Base-by-base conservation (phyloP, 2,329 filamentous ascomycete genomes). In the Raffaelea ambrosiae region DNA sequence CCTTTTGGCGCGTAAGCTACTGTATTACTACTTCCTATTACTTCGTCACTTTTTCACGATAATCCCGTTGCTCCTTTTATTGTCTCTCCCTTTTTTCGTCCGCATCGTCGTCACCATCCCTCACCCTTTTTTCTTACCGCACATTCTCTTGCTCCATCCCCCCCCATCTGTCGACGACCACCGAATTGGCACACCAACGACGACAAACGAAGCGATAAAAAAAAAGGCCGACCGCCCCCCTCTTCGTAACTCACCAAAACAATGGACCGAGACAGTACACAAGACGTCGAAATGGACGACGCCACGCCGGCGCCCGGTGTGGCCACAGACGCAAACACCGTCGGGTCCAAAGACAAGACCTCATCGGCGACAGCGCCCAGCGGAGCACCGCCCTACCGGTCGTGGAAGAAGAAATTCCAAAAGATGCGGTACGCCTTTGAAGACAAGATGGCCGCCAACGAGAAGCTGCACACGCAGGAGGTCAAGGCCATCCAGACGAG, bases 321-420 rank as follows among this genome's bases (percentile, higher is more conserved):
- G 5, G 22, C 16, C 9, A 36, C 43, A 18, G 22, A 21, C n/a
- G 16, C 44, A 18, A 35, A 73, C 18, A 48, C 43, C 8, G 18
- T 53, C 56, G 20, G 58, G n/a, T n/a, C n/a, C 58, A 31, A 63
- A 62, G 59, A 60, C 57, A 48, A 44, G 41, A n/a, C n/a, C n/a
- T 13, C 35, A 14, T 10, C 40, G 16, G 16, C 31, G 14, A 38
- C 33, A 39, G 40, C 13, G 8, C 22, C 57, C 60, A 63, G 16
- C n/a, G 33, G 8, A n/a, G 5, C 21, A 23, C 47, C 49, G 59
- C 76, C 70, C 4, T 80, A 83, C 64, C 83, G 79, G 60, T 84
- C 80, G 40, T 84, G 76, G 74, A 88, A 87, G 77, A 95, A 95
- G 70, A 98, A 98, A 73, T 98, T 94, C 66, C 84, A 86, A 59